Base-by-base conservation (phyloP, 257 asterid genomes). In the Solanum verrucosum region DNA sequence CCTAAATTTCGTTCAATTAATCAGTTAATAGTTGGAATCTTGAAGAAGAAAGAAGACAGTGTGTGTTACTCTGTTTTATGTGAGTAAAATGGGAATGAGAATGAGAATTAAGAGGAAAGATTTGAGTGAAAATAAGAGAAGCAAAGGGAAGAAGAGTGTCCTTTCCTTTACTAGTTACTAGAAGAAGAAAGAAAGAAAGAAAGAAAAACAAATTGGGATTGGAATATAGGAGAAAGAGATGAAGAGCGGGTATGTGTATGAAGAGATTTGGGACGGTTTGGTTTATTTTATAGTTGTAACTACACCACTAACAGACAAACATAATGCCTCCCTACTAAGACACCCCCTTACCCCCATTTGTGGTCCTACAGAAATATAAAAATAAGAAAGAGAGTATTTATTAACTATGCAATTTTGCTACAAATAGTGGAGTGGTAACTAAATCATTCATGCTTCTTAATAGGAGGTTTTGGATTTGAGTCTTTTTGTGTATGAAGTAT, bases 221-320 rank as follows among this genome's bases (percentile, higher is more conserved):
- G 40, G 88, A 79, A 78, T 72, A 84, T 72, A 81, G 35, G 90
- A 42, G 88, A 31, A 88, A 35, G 81, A 21, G 88, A 31, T 71
- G 87, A 89, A 70, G 72, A 42, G 82, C 27, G 88, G 29, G 87
- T 87, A 37, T 85, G 38, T 87, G 87, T 87, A 90, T 87, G 93
- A 31, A 91, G 88, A 87, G 87, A 87, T 86, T 86, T 89, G 88
- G 92, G 86, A 94, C 94, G 87, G 89, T 93, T 90, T 90, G 88
- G 90, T 86, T 68, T 87, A 70, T 92, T 94, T 94, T 95, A 95
- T 95, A 95, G 95, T 91, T 90, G 93, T 60, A 87, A 87, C 74
- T 35, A 60, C 70, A 90, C 93, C 93, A 89, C 93, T 63, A 92
- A 88, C 91, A 77, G 95, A 92, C 95, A 92, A 72, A 91, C 86